Evolutionary conservation across 257 asterid species (phyloP).

Genomic region (Lantana camara): DNA sequence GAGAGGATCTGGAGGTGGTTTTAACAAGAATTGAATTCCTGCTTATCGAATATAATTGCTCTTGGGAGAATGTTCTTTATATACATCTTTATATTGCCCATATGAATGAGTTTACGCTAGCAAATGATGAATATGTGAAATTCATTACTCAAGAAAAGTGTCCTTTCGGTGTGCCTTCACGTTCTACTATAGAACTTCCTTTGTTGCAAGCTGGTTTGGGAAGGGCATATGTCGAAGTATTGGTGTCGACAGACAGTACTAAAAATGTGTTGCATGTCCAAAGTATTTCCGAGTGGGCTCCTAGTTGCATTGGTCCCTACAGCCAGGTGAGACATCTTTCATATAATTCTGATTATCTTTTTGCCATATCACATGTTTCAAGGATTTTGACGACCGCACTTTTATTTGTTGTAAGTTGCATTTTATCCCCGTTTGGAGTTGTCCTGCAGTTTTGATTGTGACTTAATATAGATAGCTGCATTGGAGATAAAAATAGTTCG

Average conservation of each 20-base stretch:
- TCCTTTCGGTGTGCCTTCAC: constrained; percentile 92
- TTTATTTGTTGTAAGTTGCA: constrained; percentile 22
- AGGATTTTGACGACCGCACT: not conserved
- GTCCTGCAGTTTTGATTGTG: not conserved
- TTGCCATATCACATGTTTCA: constrained; percentile 6
- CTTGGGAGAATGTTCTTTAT: constrained; percentile 93
- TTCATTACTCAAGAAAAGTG: constrained; percentile 90
- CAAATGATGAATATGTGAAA: constrained; percentile 79
- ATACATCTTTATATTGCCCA: constrained; percentile 83
- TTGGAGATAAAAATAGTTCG: too few relatives aligned
- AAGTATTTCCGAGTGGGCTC: constrained; percentile 98
- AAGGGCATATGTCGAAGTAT: constrained; percentile 80
- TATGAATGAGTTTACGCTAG: constrained; percentile 70
- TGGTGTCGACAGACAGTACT: constrained; percentile 67
- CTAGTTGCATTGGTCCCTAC: constrained; percentile 98
- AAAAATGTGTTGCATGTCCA: constrained; percentile 96
- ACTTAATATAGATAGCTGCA: not conserved
- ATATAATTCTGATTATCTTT: constrained; percentile 9
- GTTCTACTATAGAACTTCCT: constrained; percentile 95
- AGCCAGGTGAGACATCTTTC: constrained; percentile 73
- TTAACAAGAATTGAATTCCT: constrained; percentile 61
- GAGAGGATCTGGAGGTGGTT: constrained; percentile 64
- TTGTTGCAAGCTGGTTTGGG: constrained; percentile 80
- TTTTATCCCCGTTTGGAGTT: too few relatives aligned
- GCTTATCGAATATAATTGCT: constrained; percentile 55